Conservation (phyloP, 768 basidiomycete genomes). For the Russula earlei region DNA sequence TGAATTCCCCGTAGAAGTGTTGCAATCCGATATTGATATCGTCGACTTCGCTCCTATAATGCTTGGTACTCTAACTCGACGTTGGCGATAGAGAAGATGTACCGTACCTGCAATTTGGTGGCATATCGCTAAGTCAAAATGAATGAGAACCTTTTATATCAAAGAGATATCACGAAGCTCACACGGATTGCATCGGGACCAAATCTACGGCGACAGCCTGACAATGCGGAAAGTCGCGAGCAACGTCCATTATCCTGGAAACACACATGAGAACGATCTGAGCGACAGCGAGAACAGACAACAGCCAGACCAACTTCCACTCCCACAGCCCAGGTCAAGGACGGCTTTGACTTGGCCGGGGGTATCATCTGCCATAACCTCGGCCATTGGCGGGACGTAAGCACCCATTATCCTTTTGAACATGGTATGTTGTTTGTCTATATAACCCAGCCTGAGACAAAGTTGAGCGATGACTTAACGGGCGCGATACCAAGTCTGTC, state of each 20-base stretch:
- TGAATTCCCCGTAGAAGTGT: constrained; percentile 71
- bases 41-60: constrained; percentile 65
- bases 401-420: constrained; percentile 58
- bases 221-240: constrained; percentile 61
- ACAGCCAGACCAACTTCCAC: constrained; percentile 55
- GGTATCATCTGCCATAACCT: constrained; percentile 51
- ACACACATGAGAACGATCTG: constrained; percentile 1
- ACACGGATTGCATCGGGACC: constrained; percentile 69
- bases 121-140: constrained; percentile 43
- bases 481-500: constrained; percentile 46
- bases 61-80: constrained; percentile 3
- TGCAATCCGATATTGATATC: constrained; percentile 79
- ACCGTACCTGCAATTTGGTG: constrained; percentile 55
- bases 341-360: constrained; percentile 51
- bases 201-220: constrained; percentile 68
- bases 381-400: constrained; percentile 48
- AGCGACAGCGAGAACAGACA: background rate
- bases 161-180: constrained; percentile 27
- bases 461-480: background rate
- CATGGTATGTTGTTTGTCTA: constrained; percentile 62
- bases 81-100: background rate
- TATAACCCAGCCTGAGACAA: constrained; percentile 3
- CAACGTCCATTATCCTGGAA: constrained; percentile 65
- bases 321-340: constrained; percentile 74
- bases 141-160: constrained; percentile 13